Percentiles rank a stretch among this genome's conserved stretches.
Evolutionary conservation across 805 yeast species (phyloP).

Genomic region (Ogataea chonburiensis): DNA sequence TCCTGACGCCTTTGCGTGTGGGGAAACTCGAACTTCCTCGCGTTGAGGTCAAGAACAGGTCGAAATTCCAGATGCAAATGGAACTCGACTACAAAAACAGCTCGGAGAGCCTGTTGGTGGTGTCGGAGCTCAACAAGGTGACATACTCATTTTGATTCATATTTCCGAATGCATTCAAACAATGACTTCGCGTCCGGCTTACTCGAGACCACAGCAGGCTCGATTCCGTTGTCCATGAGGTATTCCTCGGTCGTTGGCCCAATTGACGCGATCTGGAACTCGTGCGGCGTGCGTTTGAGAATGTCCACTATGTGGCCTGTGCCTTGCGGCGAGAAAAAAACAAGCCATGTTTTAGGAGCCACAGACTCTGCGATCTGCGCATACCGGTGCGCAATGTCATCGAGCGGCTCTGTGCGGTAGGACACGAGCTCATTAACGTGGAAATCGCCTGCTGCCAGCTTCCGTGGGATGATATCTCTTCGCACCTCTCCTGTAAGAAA

Average conservation of each 20-base stretch:
- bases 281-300: constrained; percentile 13
- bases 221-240: constrained; percentile 49
- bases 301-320: constrained; percentile 59
- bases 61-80: constrained; percentile 40
- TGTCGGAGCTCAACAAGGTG: constrained; percentile 64
- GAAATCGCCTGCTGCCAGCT: constrained; percentile 43
- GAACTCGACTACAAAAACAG: constrained; percentile 69
- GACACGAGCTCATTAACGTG: constrained; percentile 59
- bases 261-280: constrained; percentile 66
- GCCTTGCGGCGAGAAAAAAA: constrained; percentile 91
- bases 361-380: constrained; percentile 12
- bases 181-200: constrained; percentile 72
- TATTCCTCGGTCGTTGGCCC: constrained; percentile 89
- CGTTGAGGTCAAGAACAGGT: constrained; percentile 42
- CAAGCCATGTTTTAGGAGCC: constrained; percentile 56
- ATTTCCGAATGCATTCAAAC: constrained; percentile 37
- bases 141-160: constrained; percentile 52
- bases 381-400: constrained; percentile 43
- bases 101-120: constrained; percentile 65
- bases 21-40: constrained; percentile 73
- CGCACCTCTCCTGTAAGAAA: constrained; percentile 87
- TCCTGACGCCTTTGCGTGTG: constrained; percentile 69
- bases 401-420: constrained; percentile 60
- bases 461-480: constrained; percentile 75
- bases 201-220: constrained; percentile 61